Evolutionary conservation across 2,329 filamentous ascomycete species (phyloP), one percentile per base, ranked within the genome.

Genomic region (Pseudogymnoascus sp.): DNA sequence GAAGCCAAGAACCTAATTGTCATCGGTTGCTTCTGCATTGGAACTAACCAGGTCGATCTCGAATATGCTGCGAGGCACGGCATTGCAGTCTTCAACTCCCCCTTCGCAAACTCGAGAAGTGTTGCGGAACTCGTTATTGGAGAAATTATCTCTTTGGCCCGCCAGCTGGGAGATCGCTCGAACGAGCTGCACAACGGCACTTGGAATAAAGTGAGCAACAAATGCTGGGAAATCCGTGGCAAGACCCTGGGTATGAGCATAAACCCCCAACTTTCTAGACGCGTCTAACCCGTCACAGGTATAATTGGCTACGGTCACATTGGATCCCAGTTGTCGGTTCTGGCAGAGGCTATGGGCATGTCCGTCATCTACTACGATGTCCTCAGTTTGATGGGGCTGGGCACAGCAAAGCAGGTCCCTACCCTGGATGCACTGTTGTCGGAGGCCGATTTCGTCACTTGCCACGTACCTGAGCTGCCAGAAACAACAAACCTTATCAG

Each of bases 241-340:
- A 99, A 99, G 81, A 97, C 93, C 43, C 81, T 99, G 60, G 94
- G 89, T 85, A 76, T 63, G 77, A 11, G 8, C 28, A 54, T 71
- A 11, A 8, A 34, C 41, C 18, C 28, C 20, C 35, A 16, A 16
- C 7, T 11, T 12, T 34, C 7, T 12, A 12, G 12, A 25, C 30
- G 14, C 37, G 12, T 58, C 37, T 69, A 67, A 47, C 64, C 20
- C 30, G 38, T 2, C 7, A 28, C 59, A 87, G 85, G 90, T 64
- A 97, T 99, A 70, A 86, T 99, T 66, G 94, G 94, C 30, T 99
- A 99, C 71, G 94, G 94, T 64, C 94, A 99, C 73, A 97, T 99
- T 72, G 94, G 94, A 64, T 92, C 91, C 59, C 94, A 99, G 75
- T 79, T 99, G 65, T 97, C 92, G 0, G 94, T 99, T 41, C 79